Percentiles rank a stretch among this genome's conserved stretches.
Evolutionary conservation across 2,329 filamentous ascomycete species (phyloP).

Genomic region (Colletotrichum horii): DNA sequence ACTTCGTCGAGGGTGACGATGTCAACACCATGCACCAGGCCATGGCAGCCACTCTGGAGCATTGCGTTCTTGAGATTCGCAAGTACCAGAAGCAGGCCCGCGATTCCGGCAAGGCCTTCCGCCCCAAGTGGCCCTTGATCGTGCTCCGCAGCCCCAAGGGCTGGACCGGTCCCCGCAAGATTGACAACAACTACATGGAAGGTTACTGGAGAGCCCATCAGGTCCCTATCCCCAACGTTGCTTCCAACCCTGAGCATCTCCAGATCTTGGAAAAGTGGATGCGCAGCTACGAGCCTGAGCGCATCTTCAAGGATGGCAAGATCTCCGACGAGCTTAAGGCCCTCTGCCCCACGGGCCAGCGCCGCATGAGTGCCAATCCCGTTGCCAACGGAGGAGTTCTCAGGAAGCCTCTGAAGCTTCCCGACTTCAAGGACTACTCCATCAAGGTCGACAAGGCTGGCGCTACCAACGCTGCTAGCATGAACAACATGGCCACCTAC

Average conservation of each 20-base stretch:
- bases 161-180: constrained; percentile 76
- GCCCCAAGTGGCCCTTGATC: constrained; percentile 81
- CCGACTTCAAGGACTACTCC: constrained; percentile 72
- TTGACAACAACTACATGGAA: constrained; percentile 73
- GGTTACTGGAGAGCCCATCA: constrained; percentile 85
- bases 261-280: constrained; percentile 78
- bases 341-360: constrained; percentile 68
- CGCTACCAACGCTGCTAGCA: constrained; percentile 62
- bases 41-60: constrained; percentile 78
- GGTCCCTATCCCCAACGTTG: constrained; percentile 75
- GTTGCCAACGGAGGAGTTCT: constrained; percentile 75
- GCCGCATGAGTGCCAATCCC: constrained; percentile 79
- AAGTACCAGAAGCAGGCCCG: constrained; percentile 74
- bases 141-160: constrained; percentile 79
- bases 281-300: constrained; percentile 76
- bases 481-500: constrained; percentile 72
- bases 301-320: constrained; percentile 70
- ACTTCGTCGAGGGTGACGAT: constrained; percentile 81
- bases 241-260: constrained; percentile 68
- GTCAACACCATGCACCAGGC: constrained; percentile 79
- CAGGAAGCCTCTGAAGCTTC: constrained; percentile 70
- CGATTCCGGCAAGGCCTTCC: constrained; percentile 70
- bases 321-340: constrained; percentile 67
- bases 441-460: constrained; percentile 67
- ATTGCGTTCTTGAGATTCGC: constrained; percentile 72